A percentile compares a stretch with the other conserved stretches of the same genome.
Conservation (phyloP, 352 stramenopile genomes). For the Phytophthora gonapodyides region DNA sequence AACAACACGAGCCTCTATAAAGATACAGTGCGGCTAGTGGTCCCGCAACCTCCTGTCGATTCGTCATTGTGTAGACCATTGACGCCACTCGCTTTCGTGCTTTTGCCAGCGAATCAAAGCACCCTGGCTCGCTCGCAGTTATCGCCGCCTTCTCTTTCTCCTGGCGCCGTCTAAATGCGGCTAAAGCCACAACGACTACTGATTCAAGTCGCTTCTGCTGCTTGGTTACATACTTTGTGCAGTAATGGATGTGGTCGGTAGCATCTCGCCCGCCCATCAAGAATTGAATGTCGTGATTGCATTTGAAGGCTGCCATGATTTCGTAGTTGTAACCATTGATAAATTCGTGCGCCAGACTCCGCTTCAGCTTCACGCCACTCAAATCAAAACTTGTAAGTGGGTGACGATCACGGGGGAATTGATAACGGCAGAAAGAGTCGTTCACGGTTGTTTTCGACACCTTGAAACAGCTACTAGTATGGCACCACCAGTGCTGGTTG, state of each 20-base stretch:
- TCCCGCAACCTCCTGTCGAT: conserved; percentile 5
- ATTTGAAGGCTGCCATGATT: conserved; percentile 8
- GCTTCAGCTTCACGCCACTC: too few species aligned
- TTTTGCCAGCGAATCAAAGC: not conserved
- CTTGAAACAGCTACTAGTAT: conserved; percentile 9
- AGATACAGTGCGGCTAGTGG: conserved; percentile 7
- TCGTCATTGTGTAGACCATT: conserved; percentile 5
- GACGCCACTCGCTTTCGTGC: not conserved
- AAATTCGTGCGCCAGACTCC: too few species aligned
- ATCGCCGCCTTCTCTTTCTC: not conserved
- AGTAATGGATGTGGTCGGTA: conserved; percentile 1
- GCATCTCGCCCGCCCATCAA: not conserved
- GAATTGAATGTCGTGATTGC: conserved; percentile 1
- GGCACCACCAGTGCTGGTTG: not conserved
- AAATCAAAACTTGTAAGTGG: not conserved
- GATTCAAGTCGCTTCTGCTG: conserved; percentile 1
- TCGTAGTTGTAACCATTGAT: conserved; percentile 2
- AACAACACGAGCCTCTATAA: conserved; percentile 1
- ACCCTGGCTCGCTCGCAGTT: too few species aligned
- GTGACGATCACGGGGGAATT: not conserved
- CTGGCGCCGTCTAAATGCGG: not conserved
- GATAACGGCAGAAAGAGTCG: not conserved
- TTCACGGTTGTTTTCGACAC: not conserved
- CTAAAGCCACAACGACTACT: not conserved
- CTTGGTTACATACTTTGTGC: conserved; percentile 5